Base-by-base conservation (phyloP, 2,329 filamentous ascomycete genomes). In the Chaetomiaceae sp. region DNA sequence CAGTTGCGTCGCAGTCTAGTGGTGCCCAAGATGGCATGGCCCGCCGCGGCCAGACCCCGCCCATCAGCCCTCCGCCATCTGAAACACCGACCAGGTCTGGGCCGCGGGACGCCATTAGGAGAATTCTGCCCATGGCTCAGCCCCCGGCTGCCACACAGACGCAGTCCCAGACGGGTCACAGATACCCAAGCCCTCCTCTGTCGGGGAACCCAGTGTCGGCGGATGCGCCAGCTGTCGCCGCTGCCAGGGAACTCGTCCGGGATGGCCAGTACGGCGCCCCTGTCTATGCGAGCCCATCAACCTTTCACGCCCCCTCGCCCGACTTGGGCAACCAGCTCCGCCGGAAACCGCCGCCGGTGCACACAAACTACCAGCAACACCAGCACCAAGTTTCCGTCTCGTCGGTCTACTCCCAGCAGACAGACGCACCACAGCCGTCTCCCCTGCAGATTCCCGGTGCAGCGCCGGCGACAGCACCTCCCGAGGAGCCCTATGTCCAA, bases 401-500 rank as follows among this genome's bases (percentile, higher is more conserved):
- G 7, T 68, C 67, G 6, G 58, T 66, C 25, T 69, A 69, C 49
- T 67, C 67, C 1, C 63, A 64, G 25, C 61, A 59, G 42, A 64
- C 58, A 15, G 57, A 58, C 42, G 52, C 22, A 15, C 50, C 57
- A 12, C 60, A 59, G 3, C 51, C 51, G 15, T 62, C 59, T 20
- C 60, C 58, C 15, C 53, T 54, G 11, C 59, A 61, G 12, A 57
- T 56, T 23, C 34, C 52, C 11, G 56, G 59, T 8, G 38, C 40
- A n/a, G 19, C 39, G 25, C 52, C 25, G 20, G 39, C 48, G 7
- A 31, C 34, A 17, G 47, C n/a, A 2, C 14, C 34, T 8, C 7
- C 25, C 7, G 50, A 71, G 44, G 69, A 73, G 39, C 64, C 76
- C 34, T 77, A 75, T 72, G 68, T 71, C 12, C 77, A 81, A 53